A percentile compares a stretch with the other conserved stretches of the same genome.
These are phyloP conservation scores for Inga leiocalycina DNA, from an alignment of 306 rosid genomes.

Conservation along the genomic window DNA sequence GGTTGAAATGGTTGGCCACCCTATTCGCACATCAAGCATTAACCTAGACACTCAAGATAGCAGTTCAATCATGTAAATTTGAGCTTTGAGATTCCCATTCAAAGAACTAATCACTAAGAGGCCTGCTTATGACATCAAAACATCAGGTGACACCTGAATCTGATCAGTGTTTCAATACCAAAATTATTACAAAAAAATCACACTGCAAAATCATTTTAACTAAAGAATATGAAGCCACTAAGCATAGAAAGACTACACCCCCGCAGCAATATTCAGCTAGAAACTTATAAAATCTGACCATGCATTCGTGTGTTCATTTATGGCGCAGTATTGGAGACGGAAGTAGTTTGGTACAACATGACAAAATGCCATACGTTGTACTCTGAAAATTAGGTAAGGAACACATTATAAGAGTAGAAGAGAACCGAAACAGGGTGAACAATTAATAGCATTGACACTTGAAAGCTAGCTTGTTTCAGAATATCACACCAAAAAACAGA, in stretches of 20 bases:
- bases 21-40: neutral
- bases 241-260: constrained; percentile 7
- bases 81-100: constrained; percentile 2
- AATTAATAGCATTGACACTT: neutral
- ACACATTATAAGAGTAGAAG: neutral
- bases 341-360: neutral
- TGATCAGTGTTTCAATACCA: constrained; percentile 1
- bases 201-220: constrained; percentile 7
- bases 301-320: neutral
- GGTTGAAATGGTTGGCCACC: neutral
- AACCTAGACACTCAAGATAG: neutral
- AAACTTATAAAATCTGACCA: neutral
- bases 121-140: neutral
- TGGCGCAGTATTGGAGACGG: neutral
- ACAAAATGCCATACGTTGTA: neutral
- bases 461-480: neutral
- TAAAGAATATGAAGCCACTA: constrained; percentile 4
- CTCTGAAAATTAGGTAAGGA: neutral
- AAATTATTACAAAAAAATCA: neutral
- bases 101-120: neutral
- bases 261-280: neutral
- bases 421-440: neutral
- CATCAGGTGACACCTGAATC: neutral
- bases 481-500: neutral
- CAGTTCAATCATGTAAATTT: neutral